A percentile compares a stretch with the other conserved stretches of the same genome.
Evolutionary conservation across 768 basidiomycete species (phyloP).

Genomic region (Pulveroboletus sp.): DNA sequence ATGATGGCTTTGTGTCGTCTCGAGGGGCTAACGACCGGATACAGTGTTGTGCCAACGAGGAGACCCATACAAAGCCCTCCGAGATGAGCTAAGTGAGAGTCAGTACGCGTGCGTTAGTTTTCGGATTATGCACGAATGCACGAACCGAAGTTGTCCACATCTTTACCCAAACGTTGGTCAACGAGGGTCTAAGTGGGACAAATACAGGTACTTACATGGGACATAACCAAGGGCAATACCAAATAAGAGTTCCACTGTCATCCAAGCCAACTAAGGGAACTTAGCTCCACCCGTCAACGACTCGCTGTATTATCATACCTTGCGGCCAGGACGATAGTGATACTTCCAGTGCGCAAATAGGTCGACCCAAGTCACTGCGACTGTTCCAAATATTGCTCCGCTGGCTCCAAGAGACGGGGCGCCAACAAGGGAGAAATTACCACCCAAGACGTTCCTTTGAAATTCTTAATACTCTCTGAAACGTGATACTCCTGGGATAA

Average conservation of each 20-base stretch:
- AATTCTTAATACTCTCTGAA: slow-evolving; percentile 1
- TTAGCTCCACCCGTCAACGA: not conserved
- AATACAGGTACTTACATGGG: slow-evolving; percentile 53
- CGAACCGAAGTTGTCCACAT: slow-evolving; percentile 87
- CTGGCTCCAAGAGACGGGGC: slow-evolving; percentile 88
- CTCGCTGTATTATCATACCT: slow-evolving; percentile 40
- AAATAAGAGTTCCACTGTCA: slow-evolving; percentile 82
- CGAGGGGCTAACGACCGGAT: slow-evolving; percentile 83
- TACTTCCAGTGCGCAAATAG: slow-evolving; percentile 90
- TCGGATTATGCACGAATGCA: slow-evolving; percentile 2
- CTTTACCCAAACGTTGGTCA: slow-evolving; percentile 35
- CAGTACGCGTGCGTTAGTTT: not conserved
- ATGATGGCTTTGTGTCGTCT: slow-evolving; percentile 67
- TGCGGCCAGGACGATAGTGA: slow-evolving; percentile 75
- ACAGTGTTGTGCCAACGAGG: slow-evolving; percentile 76
- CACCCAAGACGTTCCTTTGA: slow-evolving; percentile 77
- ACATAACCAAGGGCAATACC: slow-evolving; percentile 84
- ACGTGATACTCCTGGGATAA: not conserved
- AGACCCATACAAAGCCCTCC: slow-evolving; percentile 86
- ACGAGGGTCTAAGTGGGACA: not conserved
- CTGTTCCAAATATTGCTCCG: slow-evolving; percentile 87
- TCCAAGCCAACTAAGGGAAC: slow-evolving; percentile 61
- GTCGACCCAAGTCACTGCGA: slow-evolving; percentile 86
- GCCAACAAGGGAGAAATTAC: slow-evolving; percentile 89
- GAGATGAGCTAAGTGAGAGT: slow-evolving; percentile 61